These are phyloP conservation scores for Hirsutella minnesotensis DNA, from an alignment of 2,329 filamentous ascomycete species.

Conservation along the genomic window DNA sequence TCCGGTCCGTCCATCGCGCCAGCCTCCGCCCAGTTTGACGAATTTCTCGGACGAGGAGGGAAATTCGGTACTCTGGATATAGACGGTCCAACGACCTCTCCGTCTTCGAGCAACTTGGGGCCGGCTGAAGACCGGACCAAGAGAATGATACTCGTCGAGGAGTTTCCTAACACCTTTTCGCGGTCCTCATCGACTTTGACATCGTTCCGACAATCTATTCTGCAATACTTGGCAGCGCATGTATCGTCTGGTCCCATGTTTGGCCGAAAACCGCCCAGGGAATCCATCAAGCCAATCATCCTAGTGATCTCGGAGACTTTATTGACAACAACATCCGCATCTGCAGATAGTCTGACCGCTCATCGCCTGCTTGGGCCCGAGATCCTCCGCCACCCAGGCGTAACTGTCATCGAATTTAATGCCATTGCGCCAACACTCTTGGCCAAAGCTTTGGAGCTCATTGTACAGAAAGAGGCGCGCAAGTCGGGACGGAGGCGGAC, in stretches of 20 bases:
- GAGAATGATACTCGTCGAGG: slow-evolving; percentile 64
- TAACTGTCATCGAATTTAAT: slow-evolving; percentile 83
- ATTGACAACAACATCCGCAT: slow-evolving; percentile 71
- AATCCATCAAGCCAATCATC: slow-evolving; percentile 59
- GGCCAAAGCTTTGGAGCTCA: slow-evolving; percentile 67
- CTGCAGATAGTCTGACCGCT: slow-evolving; percentile 84
- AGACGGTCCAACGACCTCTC: slow-evolving; percentile 15
- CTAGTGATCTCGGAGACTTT: slow-evolving; percentile 88
- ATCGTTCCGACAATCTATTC: slow-evolving; percentile 63
- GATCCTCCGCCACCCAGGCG: slow-evolving; percentile 68
- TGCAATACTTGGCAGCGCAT: slow-evolving; percentile 62
- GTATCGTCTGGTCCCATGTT: slow-evolving; percentile 42
- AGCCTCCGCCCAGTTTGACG: slow-evolving; percentile 72
- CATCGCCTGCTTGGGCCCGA: slow-evolving; percentile 81
- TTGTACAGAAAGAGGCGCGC: slow-evolving; percentile 76
- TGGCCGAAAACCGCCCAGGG: slow-evolving; percentile 26
- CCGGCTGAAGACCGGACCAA: slow-evolving; percentile 11
- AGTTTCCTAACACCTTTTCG: slow-evolving; percentile 68
- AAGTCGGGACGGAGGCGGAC: slow-evolving; percentile 64
- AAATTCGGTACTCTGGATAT: slow-evolving; percentile 63
- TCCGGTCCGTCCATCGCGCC: slow-evolving; percentile 55
- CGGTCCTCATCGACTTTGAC: slow-evolving; percentile 51
- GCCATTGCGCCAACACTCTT: slow-evolving; percentile 78
- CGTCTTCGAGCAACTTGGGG: slow-evolving; percentile 11
- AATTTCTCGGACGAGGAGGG: slow-evolving; percentile 74